phyloP scores from a whole-genome alignment of 495 filamentous ascomycete species.

The Tuber umbilicatum region DNA sequence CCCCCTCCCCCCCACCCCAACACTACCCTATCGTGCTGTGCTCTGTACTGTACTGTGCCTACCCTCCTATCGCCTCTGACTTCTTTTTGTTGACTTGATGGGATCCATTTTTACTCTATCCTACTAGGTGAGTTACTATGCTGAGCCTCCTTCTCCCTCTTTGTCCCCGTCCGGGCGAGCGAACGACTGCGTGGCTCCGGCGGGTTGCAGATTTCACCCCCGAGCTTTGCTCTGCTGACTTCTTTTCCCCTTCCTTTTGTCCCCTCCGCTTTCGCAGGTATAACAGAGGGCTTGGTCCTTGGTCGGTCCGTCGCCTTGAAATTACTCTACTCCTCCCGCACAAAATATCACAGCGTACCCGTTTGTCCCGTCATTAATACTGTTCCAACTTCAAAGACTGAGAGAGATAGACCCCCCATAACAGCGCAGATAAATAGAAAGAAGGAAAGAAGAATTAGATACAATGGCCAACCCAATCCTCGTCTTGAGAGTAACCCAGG shows the following conservation, averaged over 20 bases:
- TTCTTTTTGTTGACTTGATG: not conserved
- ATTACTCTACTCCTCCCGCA: not conserved
- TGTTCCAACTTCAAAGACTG: not conserved
- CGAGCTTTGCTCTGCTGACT: not conserved
- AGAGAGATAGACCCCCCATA: not conserved
- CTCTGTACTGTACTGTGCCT: not conserved
- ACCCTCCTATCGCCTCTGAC: not conserved
- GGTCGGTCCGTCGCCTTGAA: not conserved
- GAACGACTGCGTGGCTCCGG: not conserved
- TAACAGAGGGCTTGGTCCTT: conserved; percentile 1
- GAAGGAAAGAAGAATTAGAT: conserved; percentile 6
- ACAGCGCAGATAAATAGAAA: not conserved
- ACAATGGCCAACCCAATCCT: conserved; percentile 39
- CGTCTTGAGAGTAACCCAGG: conserved; percentile 35
- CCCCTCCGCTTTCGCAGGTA: not conserved
- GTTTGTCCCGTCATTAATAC: not conserved
- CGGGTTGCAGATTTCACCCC: not conserved
- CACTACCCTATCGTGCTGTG: not conserved
- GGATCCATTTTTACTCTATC: not conserved
- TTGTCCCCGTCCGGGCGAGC: not conserved
- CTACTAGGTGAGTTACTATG: not conserved
- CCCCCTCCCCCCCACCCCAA: no score
- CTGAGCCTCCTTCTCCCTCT: not conserved
- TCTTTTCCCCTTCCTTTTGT: not conserved
- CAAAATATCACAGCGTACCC: not conserved